Conservation (phyloP, 2,329 filamentous ascomycete species). For the Pseudogymnoascus verrucosus region DNA sequence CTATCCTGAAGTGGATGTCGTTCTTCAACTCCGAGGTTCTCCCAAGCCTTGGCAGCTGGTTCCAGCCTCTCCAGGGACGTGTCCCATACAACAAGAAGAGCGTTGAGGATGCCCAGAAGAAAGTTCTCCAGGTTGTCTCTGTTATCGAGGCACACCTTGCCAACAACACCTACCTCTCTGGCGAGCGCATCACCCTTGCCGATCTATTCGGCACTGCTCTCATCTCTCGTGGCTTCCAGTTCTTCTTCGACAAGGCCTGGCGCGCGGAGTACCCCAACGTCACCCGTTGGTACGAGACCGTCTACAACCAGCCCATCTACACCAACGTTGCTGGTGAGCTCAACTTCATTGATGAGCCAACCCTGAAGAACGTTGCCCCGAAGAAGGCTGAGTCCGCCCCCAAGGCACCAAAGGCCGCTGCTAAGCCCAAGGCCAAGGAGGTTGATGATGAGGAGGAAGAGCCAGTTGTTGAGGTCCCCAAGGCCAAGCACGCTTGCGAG, state of each 20-base stretch:
- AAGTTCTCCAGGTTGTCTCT: slow-evolving; percentile 56
- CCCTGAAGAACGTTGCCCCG: slow-evolving; percentile 68
- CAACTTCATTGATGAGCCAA: slow-evolving; percentile 73
- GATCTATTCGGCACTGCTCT: slow-evolving; percentile 79
- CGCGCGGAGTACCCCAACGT: slow-evolving; percentile 75
- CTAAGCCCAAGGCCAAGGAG: slow-evolving; percentile 37
- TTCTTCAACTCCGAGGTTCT: slow-evolving; percentile 89
- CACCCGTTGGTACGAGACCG: slow-evolving; percentile 89
- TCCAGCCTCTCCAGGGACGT: slow-evolving; percentile 73
- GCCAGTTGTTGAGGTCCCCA: slow-evolving; percentile 55
- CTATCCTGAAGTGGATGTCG: slow-evolving; percentile 97
- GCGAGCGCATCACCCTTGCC: slow-evolving; percentile 94
- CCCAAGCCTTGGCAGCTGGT: slow-evolving; percentile 66
- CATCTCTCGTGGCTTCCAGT: slow-evolving; percentile 82
- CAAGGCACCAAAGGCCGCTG: slow-evolving; percentile 47
- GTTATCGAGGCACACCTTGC: slow-evolving; percentile 82
- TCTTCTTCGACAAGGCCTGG: slow-evolving; percentile 88
- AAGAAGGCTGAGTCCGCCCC: slow-evolving; percentile 65
- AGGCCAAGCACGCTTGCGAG: slow-evolving; percentile 96
- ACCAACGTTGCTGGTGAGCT: slow-evolving; percentile 68
- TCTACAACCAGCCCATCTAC: slow-evolving; percentile 90
- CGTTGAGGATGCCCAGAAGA: slow-evolving; percentile 72
- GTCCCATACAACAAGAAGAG: slow-evolving; percentile 96
- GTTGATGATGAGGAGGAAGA: slow-evolving; percentile 58
- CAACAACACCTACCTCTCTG: slow-evolving; percentile 92